phyloP scores from a whole-genome alignment of 805 yeast species.

The Candida fluviatilis region DNA sequence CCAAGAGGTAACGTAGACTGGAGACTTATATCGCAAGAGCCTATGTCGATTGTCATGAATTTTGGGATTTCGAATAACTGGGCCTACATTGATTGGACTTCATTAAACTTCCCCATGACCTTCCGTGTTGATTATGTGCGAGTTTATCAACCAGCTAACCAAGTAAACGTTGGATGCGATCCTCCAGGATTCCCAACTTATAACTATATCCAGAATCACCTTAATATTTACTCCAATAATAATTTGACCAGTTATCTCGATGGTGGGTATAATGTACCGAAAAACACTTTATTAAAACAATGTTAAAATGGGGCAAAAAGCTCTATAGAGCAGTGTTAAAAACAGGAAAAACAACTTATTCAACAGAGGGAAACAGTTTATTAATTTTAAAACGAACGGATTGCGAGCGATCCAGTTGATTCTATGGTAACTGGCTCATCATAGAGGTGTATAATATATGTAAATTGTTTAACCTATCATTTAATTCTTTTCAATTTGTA shows the following conservation, averaged over 20 bases:
- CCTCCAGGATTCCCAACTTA: constrained; percentile 80
- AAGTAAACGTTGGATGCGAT: constrained; percentile 69
- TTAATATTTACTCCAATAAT: constrained; percentile 59
- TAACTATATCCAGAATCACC: constrained; percentile 73
- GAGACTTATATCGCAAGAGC: constrained; percentile 82
- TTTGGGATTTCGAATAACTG: constrained; percentile 90
- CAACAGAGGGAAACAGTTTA: too few relatives aligned
- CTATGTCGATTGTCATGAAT: constrained; percentile 85
- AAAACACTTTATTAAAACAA: constrained; percentile 23
- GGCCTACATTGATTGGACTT: constrained; percentile 91
- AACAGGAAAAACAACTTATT: too few relatives aligned
- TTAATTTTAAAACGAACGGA: too few relatives aligned
- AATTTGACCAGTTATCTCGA: constrained; percentile 71
- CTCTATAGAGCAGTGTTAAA: too few relatives aligned
- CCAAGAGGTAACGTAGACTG: constrained; percentile 89
- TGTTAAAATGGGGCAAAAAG: too few relatives aligned
- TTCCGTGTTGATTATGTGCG: constrained; percentile 83
- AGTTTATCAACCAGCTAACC: constrained; percentile 77
- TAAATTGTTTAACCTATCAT: neutral
- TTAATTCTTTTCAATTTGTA: too few relatives aligned
- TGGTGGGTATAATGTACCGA: constrained; percentile 60
- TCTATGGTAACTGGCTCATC: constrained; percentile 1
- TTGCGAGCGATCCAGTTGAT: too few relatives aligned
- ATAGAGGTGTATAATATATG: neutral
- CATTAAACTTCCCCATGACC: constrained; percentile 69